Conservation (phyloP, 2,329 filamentous ascomycete species). For the Cordyceps pruinosa region DNA sequence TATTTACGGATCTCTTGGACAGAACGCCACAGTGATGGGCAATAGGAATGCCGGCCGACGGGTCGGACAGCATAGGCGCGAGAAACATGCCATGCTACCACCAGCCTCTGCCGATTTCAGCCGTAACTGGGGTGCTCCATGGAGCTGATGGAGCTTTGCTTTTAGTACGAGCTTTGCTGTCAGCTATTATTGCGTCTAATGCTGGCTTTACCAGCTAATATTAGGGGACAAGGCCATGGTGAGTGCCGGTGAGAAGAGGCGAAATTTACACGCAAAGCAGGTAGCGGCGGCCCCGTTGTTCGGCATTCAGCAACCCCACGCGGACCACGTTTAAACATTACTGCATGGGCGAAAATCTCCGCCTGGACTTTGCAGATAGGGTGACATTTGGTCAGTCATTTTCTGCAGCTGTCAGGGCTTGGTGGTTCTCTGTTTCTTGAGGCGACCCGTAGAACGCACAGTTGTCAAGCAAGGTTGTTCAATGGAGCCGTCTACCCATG, state of each 20-base stretch:
- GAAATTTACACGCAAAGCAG: neutral
- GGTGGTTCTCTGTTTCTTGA: neutral
- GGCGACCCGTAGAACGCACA: neutral
- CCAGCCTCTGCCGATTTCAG: slow-evolving; percentile 12
- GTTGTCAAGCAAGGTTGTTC: slow-evolving; percentile 9
- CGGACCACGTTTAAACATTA: slow-evolving; percentile 5
- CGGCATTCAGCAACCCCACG: slow-evolving; percentile 10
- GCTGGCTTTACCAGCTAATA: neutral
- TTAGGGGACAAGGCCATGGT: neutral
- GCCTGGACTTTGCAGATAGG: neutral
- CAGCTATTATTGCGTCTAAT: neutral
- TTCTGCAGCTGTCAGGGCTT: slow-evolving; percentile 5
- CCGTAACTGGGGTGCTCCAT: slow-evolving; percentile 5
- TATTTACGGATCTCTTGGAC: slow-evolving; percentile 1
- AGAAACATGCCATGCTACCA: slow-evolving; percentile 1
- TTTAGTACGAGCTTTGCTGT: neutral
- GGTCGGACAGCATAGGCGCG: neutral
- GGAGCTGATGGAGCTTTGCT: slow-evolving; percentile 5
- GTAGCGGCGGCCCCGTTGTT: slow-evolving; percentile 2
- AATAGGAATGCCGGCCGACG: neutral
- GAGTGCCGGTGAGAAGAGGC: slow-evolving; percentile 2
- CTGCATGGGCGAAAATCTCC: slow-evolving; percentile 1
- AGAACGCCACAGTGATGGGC: slow-evolving; percentile 2
- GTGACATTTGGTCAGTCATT: slow-evolving; percentile 1
- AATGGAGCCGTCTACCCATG: neutral